Evolutionary conservation across 2,329 filamentous ascomycete genomes (phyloP), one percentile per base, ranked within the genome.

Genomic region (Epichloe amarillans): DNA sequence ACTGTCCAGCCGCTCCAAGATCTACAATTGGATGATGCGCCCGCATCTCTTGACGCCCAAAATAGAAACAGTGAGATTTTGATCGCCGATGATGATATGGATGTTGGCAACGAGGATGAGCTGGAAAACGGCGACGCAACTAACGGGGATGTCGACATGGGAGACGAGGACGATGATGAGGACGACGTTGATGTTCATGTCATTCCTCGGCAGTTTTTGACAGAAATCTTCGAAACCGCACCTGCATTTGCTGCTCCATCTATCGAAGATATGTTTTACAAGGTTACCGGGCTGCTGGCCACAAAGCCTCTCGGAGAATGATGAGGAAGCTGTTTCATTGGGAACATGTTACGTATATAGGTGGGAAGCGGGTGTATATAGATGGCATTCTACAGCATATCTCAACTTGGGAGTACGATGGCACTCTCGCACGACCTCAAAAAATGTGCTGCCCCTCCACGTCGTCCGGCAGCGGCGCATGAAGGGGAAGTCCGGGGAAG

Each of bases 211-310:
- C 82, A 89, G 60, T 77, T 80, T 55, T 68, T 90, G 50, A 75
- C 83, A 5, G 75, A 80, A 47, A 76, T 90, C 38, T 88, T 90
- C 56, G 83, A 88, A 55, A 72, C 75, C 14, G 80, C 80, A 2
- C 80, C 83, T 2, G 77, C 82, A 3, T 85, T 84, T 61, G 82
- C 83, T 0, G 75, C 84, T 60, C 82, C 83, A 21, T 79, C 84
- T 11, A 77, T 90, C 21, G 80, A 84, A 64, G 85, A 88, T 55
- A 76, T 88, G 69, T 89, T 90, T 62, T 81, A 84, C 64, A 79
- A 82, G 64, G 82, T 91, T 39, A 77, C 84, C 12, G 77, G 61
- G 45, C 58, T 69, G 10, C 80, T 85, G 62, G 75, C 77, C 1
- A 70, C 76, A 53, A 83, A 79, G 52, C 46, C 49, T 39, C 43